These are phyloP conservation scores for Adansonia grandidieri DNA, from an alignment of 441 rosid species.

Conservation along the genomic window DNA sequence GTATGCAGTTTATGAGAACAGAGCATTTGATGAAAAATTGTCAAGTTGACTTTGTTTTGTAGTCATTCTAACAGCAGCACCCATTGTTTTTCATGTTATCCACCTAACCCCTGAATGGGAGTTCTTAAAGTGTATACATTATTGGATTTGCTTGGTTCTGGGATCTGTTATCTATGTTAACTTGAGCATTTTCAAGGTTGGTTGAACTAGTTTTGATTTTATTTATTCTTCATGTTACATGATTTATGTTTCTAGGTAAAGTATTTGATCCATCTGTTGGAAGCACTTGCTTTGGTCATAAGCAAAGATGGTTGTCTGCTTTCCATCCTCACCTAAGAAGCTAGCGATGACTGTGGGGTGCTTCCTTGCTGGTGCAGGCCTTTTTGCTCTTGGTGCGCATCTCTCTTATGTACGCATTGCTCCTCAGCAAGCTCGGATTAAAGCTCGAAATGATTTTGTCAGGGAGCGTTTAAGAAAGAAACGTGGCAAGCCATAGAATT, in stretches of 20 bases:
- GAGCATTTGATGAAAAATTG: background rate
- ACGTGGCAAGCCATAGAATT: slow-evolving; percentile 44
- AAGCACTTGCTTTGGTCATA: background rate
- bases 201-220: background rate
- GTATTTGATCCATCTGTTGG: background rate
- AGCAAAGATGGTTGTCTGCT: slow-evolving; percentile 50
- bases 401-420: slow-evolving; percentile 50
- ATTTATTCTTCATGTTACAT: background rate
- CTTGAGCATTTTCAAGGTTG: background rate
- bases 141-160: background rate
- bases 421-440: slow-evolving; percentile 75
- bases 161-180: background rate
- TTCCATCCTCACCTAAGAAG: slow-evolving; percentile 64
- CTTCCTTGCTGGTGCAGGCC: slow-evolving; percentile 56
- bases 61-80: background rate
- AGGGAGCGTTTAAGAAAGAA: slow-evolving; percentile 56
- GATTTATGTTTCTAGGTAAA: background rate
- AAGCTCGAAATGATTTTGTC: slow-evolving; percentile 73
- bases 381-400: slow-evolving; percentile 51
- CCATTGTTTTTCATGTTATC: background rate
- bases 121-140: background rate
- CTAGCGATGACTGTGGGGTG: slow-evolving; percentile 57
- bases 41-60: background rate
- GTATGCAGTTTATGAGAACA: background rate
- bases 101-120: background rate